These are phyloP conservation scores for Agrocybe chaxingu DNA, from an alignment of 768 basidiomycete genomes.

Conservation along the genomic window DNA sequence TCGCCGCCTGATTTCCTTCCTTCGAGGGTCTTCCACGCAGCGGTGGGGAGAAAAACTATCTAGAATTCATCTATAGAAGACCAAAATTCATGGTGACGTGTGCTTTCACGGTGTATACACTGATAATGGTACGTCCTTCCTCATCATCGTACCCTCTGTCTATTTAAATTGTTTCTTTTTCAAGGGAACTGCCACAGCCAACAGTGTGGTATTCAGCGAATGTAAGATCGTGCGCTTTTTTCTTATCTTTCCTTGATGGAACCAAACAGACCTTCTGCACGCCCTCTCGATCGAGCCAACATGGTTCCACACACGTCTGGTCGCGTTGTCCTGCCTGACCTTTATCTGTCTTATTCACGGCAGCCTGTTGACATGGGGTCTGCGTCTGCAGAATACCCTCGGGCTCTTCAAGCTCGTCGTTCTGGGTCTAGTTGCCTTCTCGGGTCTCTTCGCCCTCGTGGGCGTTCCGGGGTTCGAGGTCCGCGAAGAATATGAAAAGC, in stretches of 20 bases:
- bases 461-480: conserved; percentile 49
- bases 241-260: background rate
- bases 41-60: conserved; percentile 76
- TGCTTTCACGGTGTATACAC: conserved; percentile 51
- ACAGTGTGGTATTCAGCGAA: conserved; percentile 69
- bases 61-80: conserved; percentile 65
- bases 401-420: conserved; percentile 61
- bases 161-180: background rate
- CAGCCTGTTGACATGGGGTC: conserved; percentile 46
- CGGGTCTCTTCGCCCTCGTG: conserved; percentile 50
- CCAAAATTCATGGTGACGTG: conserved; percentile 64
- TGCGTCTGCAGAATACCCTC: conserved; percentile 61
- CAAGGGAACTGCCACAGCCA: conserved; percentile 60
- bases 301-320: conserved; percentile 44
- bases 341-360: conserved; percentile 59
- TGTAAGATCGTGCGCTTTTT: conserved; percentile 36
- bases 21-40: conserved; percentile 63
- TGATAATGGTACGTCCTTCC: conserved; percentile 46
- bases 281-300: conserved; percentile 45
- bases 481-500: conserved; percentile 45
- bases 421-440: conserved; percentile 46
- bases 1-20: background rate
- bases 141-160: background rate
- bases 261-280: conserved; percentile 52
- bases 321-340: conserved; percentile 53